Evolutionary conservation across 2,329 filamentous ascomycete species (phyloP), one percentile per base, ranked within the genome.

Genomic region (Pestalotiopsis fici): DNA sequence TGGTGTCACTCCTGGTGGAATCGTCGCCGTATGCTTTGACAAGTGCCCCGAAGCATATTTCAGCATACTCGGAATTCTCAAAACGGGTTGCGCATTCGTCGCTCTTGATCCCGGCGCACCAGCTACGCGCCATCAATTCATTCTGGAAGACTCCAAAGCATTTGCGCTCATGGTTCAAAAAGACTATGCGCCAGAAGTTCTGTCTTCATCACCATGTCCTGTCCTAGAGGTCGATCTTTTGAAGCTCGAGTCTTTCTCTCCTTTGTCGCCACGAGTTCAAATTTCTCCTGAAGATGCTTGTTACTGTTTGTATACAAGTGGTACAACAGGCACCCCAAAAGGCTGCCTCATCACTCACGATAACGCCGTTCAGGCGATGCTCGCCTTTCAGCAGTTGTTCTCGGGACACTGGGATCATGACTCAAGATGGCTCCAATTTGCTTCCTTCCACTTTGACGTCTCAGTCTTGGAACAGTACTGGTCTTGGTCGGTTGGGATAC

Each of bases 381-480:
- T 95, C 65, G 90, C 94, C 0, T 98, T 98, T 77, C 90, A 93
- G 73, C 83, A 89, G 35, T 84, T 98, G 0, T 97, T 98, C 75
- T 79, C 80, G 4, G 89, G 86, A 0, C 91, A 93, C 73, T 97
- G 94, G 93, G 86, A 91, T 54, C 74, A 83, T 0, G 76, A 86
- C 0, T 97, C 94, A 0, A 88, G 92, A 67, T 98, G 94, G 91
- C 83, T 98, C 0, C 95, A 98, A 75, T 98, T 98, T 75, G 95
- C 95, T 1, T 95, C 94, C 0, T 93, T 97, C 66, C 95, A 97
- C 78, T 98, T 98, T 69, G 95, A 98, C 73, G 95, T 98, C 3
- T 96, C 93, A 1, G 92, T 98, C 0, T 85, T 98, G 0, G 95
- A 98, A 75, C 95, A 97, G 74, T 98, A 95, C 77, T 98, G 94